Evolutionary conservation across 2,329 filamentous ascomycete species (phyloP), one percentile per base, ranked within the genome.

Genomic region (Akanthomyces uredinophilus): DNA sequence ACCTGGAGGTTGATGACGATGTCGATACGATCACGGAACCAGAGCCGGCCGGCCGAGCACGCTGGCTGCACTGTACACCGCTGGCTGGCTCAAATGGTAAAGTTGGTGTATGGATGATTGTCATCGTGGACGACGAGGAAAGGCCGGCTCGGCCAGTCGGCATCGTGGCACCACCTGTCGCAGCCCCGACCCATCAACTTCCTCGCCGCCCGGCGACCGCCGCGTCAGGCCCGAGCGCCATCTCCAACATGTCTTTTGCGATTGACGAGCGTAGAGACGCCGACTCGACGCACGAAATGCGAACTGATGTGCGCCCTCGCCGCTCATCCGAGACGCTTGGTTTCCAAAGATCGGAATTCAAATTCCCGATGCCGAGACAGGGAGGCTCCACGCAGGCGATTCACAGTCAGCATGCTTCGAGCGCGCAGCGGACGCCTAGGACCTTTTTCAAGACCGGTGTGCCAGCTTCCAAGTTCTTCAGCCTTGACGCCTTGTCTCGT

Each of bases 51-150:
- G 88, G 88, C 0, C 81, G 87, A 20, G 80, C 83, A 56, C 81
- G 88, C 53, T 92, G 89, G 88, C 87, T 92, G 59, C 89, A 92
- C 71, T 90, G 87, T 71, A 92, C 89, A 22, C 89, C 89, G 3
- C 75, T 92, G 2, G 73, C 89, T 4, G 88, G 87, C 3, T 79
- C 81, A 60, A 87, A 86, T 64, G 85, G 86, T 4, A 78, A 82
- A 8, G 84, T 92, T 1, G 89, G 89, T 20, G 88, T 91, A 1
- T 92, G 89, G 89, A 90, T 92, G 86, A 79, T 92, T 16, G 81
- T 91, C 0, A 81, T 92, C 16, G 84, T 91, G 8, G 87, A 91
- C 66, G 86, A 86, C 57, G 86, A 89, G 56, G 27, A 61, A 8
- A 44, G 29, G 5, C 18, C 13, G 11, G 18, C 59, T 3, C 43